Conservation (phyloP, 257 asterid species). For the Solanum chmielewskii region DNA sequence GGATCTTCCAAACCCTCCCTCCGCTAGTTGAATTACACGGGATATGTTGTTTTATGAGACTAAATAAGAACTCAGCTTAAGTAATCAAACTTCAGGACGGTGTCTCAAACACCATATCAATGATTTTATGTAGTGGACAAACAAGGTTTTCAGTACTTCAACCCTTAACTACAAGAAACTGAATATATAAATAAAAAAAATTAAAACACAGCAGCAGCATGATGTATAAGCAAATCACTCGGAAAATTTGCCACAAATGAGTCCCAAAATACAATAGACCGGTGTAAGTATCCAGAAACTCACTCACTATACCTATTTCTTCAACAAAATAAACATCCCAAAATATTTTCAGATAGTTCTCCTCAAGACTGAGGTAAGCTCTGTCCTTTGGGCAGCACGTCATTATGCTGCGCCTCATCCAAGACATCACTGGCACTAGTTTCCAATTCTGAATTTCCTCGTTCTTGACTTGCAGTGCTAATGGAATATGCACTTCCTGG, state of each 20-base stretch:
- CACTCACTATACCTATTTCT: neutral
- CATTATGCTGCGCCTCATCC: neutral
- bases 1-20: neutral
- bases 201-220: neutral
- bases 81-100: neutral
- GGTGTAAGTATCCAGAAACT: neutral
- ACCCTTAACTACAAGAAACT: neutral
- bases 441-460: neutral
- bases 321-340: neutral
- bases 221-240: neutral
- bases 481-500: conserved; percentile 92
- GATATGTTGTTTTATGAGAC: neutral
- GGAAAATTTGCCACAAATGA: neutral
- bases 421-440: neutral
- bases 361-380: neutral
- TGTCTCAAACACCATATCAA: neutral
- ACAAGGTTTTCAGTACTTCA: neutral
- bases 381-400: neutral
- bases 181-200: neutral
- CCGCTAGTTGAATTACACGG: neutral
- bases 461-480: conserved; percentile 4
- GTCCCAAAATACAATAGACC: neutral
- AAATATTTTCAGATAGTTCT: neutral
- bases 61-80: neutral
- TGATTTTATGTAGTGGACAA: neutral